These are phyloP conservation scores for Polymyxa betae DNA, from an alignment of 208 protist species.

Conservation along the genomic window DNA sequence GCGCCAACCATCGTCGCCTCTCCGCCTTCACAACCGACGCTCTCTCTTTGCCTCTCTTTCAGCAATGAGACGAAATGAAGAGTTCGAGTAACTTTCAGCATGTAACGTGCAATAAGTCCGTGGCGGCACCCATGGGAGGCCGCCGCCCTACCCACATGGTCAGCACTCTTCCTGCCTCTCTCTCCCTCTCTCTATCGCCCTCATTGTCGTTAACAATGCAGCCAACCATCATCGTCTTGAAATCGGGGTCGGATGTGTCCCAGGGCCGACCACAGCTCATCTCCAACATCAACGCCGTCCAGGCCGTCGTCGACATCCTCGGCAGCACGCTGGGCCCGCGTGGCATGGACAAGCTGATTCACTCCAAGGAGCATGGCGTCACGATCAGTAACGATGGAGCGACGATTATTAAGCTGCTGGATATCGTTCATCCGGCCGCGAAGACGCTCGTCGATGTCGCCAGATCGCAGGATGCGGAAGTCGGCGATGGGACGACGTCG, in stretches of 20 bases:
- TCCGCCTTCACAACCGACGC: too few species aligned
- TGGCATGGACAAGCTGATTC: conserved; percentile 99
- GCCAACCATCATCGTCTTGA: conserved; percentile 97
- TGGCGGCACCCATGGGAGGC: too few species aligned
- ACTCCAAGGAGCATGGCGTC: conserved; percentile 72
- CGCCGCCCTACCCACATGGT: too few species aligned
- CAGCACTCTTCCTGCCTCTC: too few species aligned
- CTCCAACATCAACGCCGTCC: conserved; percentile 99
- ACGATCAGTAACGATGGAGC: conserved; percentile 99
- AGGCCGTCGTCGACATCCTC: conserved; percentile 83
- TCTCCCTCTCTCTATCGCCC: too few species aligned
- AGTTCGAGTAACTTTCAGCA: too few species aligned
- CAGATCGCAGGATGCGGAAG: conserved; percentile 90
- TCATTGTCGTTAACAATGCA: conserved; percentile 52
- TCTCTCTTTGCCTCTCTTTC: too few species aligned
- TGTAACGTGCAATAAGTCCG: too few species aligned
- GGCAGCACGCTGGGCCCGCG: conserved; percentile 94
- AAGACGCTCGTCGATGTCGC: conserved; percentile 99
- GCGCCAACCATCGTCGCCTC: too few species aligned
- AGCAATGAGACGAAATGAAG: too few species aligned
- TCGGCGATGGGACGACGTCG: conserved; percentile 99
- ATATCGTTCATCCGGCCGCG: conserved; percentile 99
- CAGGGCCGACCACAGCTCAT: conserved; percentile 99
- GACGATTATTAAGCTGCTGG: conserved; percentile 99
- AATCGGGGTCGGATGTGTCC: conserved; percentile 98